Conservation (phyloP, 352 stramenopile species). For the Phytophthora idaei region DNA sequence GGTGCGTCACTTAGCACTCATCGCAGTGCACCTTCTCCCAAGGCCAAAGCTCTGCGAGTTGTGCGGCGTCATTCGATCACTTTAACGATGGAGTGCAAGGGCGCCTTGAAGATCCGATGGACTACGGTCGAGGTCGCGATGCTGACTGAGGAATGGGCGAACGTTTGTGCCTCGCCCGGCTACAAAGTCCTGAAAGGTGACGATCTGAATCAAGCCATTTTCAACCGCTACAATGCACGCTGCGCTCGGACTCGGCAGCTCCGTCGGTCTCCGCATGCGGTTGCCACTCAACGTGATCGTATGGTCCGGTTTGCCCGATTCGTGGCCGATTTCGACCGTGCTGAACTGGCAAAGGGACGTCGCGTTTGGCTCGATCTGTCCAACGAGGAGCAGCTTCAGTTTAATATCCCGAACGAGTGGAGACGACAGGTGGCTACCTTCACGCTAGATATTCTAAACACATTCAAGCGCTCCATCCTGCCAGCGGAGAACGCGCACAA, state of each 20-base stretch:
- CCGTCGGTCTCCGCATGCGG: conserved; percentile 18
- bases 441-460: conserved; percentile 11
- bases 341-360: background rate
- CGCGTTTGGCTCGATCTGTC: conserved; percentile 26
- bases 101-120: conserved; percentile 27
- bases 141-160: conserved; percentile 26
- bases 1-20: background rate
- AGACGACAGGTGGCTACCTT: conserved; percentile 23
- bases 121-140: conserved; percentile 13
- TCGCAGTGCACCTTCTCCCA: background rate
- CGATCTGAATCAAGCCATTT: conserved; percentile 16
- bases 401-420: conserved; percentile 19
- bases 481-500: background rate
- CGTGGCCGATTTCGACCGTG: conserved; percentile 17
- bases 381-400: conserved; percentile 4
- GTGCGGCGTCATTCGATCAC: background rate
- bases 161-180: conserved; percentile 2
- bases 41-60: background rate
- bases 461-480: conserved; percentile 14
- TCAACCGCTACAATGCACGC: conserved; percentile 20
- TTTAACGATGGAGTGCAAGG: conserved; percentile 16
- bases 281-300: conserved; percentile 25
- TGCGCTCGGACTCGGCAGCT: conserved; percentile 12
- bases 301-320: conserved; percentile 23
- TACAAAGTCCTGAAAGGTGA: conserved; percentile 9